phyloP scores from a whole-genome alignment of 495 filamentous ascomycete species.

The Evernia prunastri region DNA sequence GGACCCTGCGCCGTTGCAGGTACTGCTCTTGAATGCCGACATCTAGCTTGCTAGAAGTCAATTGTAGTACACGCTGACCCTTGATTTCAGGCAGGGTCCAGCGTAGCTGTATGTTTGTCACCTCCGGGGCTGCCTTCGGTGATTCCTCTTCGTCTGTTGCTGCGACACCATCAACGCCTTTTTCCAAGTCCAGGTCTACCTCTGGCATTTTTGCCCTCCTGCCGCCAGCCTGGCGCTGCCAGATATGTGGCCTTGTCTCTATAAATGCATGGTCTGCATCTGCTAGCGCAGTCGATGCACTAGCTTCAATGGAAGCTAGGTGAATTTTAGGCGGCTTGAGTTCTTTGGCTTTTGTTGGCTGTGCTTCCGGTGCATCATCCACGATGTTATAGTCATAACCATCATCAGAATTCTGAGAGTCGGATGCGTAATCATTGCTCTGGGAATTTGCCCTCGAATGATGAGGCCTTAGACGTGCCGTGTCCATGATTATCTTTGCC shows the following conservation, averaged over 20 bases:
- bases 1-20: slow-evolving; percentile 4
- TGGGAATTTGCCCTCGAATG: slow-evolving; percentile 11
- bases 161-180: not conserved
- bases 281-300: not conserved
- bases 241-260: slow-evolving; percentile 7
- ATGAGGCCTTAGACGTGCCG: slow-evolving; percentile 3
- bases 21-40: not conserved
- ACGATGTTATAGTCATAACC: slow-evolving; percentile 12
- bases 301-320: not conserved
- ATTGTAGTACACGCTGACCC: slow-evolving; percentile 1
- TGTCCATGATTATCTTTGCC: not conserved
- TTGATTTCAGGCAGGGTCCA: slow-evolving; percentile 12
- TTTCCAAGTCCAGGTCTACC: slow-evolving; percentile 1
- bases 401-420: slow-evolving; percentile 10
- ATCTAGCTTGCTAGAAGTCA: not conserved
- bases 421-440: slow-evolving; percentile 1
- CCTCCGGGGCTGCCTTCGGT: not conserved
- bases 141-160: not conserved
- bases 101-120: slow-evolving; percentile 3
- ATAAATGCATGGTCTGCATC: slow-evolving; percentile 4
- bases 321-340: not conserved
- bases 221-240: slow-evolving; percentile 6
- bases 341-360: slow-evolving; percentile 3
- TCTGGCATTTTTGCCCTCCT: slow-evolving; percentile 10
- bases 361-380: slow-evolving; percentile 9